These are phyloP conservation scores for Cordyceps fumosorosea DNA, from an alignment of 2,329 filamentous ascomycete genomes.

Conservation along the genomic window DNA sequence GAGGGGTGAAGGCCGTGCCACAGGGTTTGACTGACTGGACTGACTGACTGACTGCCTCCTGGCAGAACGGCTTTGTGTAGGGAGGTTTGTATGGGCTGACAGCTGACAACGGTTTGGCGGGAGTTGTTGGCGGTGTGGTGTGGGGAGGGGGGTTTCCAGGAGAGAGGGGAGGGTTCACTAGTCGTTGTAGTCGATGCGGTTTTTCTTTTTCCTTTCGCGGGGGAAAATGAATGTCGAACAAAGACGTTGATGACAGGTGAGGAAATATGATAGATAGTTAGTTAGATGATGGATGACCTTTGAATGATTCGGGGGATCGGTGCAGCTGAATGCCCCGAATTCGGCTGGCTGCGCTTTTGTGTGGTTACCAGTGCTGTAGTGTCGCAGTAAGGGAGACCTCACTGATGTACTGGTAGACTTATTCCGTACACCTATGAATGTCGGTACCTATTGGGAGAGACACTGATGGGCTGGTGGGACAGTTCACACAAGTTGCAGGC, in stretches of 20 bases:
- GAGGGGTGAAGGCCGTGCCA: constrained; percentile 12
- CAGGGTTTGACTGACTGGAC: neutral
- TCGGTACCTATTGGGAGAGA: no score
- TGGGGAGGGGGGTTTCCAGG: neutral
- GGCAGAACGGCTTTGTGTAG: neutral
- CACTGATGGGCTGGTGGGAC: neutral
- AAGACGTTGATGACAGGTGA: neutral
- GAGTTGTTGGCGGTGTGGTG: constrained; percentile 10
- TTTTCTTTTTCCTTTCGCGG: neutral
- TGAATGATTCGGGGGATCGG: neutral
- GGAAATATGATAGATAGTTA: neutral
- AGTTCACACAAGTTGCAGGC: neutral
- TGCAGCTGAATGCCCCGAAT: neutral
- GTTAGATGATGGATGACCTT: neutral
- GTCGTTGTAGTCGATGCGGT: neutral
- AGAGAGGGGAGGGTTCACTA: neutral
- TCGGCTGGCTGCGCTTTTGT: neutral
- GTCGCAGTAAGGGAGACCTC: neutral
- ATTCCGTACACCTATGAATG: no score
- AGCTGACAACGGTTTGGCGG: constrained; percentile 9
- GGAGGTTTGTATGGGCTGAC: neutral
- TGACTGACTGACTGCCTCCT: constrained; percentile 6
- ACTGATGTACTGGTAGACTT: neutral
- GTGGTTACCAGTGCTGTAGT: neutral
- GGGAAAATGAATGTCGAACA: neutral